These are phyloP conservation scores for Aspergillus sp. DNA, from an alignment of 2,329 filamentous ascomycete species.

Conservation along the genomic window DNA sequence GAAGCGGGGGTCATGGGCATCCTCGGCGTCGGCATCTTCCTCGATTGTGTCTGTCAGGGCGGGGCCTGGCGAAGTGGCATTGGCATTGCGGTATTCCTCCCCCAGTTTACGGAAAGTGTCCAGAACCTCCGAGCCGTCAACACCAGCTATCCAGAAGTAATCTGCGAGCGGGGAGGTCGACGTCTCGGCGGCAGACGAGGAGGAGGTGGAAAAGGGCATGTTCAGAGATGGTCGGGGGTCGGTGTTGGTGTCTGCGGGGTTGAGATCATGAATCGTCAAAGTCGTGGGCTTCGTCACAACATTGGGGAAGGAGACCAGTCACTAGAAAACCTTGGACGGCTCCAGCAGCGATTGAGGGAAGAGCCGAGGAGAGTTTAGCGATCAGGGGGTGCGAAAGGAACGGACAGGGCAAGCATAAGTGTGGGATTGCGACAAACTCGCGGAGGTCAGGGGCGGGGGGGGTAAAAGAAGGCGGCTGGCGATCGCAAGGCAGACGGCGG, in stretches of 20 bases:
- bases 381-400: conserved; percentile 9
- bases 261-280: conserved; percentile 25
- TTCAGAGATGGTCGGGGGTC: conserved; percentile 19
- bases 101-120: conserved; percentile 45
- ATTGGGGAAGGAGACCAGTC: conserved; percentile 16
- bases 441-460: conserved; percentile 11
- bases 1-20: conserved; percentile 38
- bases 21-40: conserved; percentile 59
- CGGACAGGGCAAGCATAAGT: conserved; percentile 23
- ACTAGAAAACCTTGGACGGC: conserved; percentile 8
- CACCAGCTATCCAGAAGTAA: conserved; percentile 63
- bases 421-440: conserved; percentile 22
- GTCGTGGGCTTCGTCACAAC: conserved; percentile 25
- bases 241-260: conserved; percentile 13
- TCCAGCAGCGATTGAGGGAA: background rate
- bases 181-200: conserved; percentile 33
- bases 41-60: conserved; percentile 59
- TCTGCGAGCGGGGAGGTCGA: conserved; percentile 60
- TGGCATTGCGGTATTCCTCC: conserved; percentile 43
- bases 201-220: conserved; percentile 32
- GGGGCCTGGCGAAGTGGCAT: conserved; percentile 35
- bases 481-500: conserved; percentile 12
- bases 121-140: conserved; percentile 48
- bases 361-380: conserved; percentile 8
- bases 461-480: background rate